These are phyloP conservation scores for Phytophthora chlamydospora DNA, from an alignment of 352 stramenopile genomes.

Conservation along the genomic window DNA sequence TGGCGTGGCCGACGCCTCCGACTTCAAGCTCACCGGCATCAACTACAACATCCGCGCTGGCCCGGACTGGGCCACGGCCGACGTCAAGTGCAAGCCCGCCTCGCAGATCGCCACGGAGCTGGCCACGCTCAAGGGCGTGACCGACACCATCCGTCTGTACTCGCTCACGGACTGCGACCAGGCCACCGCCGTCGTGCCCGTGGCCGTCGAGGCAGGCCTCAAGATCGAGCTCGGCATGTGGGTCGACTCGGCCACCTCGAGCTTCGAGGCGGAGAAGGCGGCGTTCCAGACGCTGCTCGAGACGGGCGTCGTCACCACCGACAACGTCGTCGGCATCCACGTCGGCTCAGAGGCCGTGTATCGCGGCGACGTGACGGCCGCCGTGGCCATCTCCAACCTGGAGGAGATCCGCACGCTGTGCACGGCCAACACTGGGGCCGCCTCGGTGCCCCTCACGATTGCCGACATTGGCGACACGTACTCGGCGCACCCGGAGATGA, in stretches of 20 bases:
- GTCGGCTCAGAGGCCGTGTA: constrained; percentile 78
- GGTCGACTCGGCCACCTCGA: constrained; percentile 47
- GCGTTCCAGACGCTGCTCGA: constrained; percentile 51
- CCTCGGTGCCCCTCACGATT: constrained; percentile 61
- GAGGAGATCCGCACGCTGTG: constrained; percentile 61
- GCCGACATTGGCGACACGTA: constrained; percentile 68
- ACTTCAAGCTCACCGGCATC: constrained; percentile 60
- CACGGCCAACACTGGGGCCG: constrained; percentile 31
- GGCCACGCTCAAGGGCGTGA: constrained; percentile 48
- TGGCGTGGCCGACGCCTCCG: constrained; percentile 30
- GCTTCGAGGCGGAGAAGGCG: constrained; percentile 49
- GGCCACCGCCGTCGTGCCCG: constrained; percentile 42
- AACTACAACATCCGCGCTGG: constrained; percentile 80
- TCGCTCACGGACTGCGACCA: constrained; percentile 60
- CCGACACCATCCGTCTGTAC: constrained; percentile 59
- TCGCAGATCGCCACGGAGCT: constrained; percentile 58
- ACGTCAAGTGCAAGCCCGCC: constrained; percentile 61
- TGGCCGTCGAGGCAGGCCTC: constrained; percentile 46
- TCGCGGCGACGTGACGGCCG: constrained; percentile 54
- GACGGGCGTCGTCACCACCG: constrained; percentile 40
- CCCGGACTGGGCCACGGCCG: constrained; percentile 53
- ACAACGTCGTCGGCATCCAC: constrained; percentile 62
- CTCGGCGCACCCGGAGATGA: constrained; percentile 52
- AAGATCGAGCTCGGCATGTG: constrained; percentile 64
- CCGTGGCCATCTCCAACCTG: constrained; percentile 53